phyloP scores from a whole-genome alignment of 129 eudicot species.

The Chrysanthemum seticuspe region DNA sequence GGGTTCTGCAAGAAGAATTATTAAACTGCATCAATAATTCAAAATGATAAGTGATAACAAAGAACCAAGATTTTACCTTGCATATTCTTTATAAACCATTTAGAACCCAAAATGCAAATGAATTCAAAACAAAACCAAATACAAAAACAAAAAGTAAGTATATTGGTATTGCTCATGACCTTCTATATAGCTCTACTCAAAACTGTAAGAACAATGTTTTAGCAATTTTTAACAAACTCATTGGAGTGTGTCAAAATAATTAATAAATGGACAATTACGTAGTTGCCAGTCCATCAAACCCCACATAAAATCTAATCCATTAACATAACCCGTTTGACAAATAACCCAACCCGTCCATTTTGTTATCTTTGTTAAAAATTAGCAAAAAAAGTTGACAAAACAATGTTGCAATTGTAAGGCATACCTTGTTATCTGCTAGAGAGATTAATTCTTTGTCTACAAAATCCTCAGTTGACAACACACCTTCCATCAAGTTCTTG shows the following conservation, averaged over 20 bases:
- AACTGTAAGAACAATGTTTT: background rate
- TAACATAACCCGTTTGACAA: background rate
- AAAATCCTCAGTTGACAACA: conserved; percentile 75
- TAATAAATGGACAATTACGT: background rate
- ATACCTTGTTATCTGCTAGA: conserved; percentile 70
- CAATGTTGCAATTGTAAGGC: background rate
- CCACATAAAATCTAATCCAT: background rate
- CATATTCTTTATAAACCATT: too few relatives aligned
- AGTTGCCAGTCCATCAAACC: background rate
- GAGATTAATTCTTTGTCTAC: conserved; percentile 66
- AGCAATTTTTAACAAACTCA: background rate
- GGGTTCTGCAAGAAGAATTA: too few relatives aligned
- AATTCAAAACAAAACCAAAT: too few relatives aligned
- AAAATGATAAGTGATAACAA: too few relatives aligned
- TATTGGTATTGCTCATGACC: background rate
- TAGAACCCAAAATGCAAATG: too few relatives aligned
- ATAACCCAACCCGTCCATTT: background rate
- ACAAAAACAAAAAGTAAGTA: background rate
- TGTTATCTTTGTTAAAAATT: background rate
- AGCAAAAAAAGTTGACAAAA: background rate
- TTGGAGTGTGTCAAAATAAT: background rate
- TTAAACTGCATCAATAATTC: too few relatives aligned
- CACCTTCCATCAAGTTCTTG: conserved; percentile 89
- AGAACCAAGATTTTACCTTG: too few relatives aligned
- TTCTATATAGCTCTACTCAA: background rate